Evolutionary conservation across 768 basidiomycete species (phyloP).

Genomic region (Phaeolepiota aurea): DNA sequence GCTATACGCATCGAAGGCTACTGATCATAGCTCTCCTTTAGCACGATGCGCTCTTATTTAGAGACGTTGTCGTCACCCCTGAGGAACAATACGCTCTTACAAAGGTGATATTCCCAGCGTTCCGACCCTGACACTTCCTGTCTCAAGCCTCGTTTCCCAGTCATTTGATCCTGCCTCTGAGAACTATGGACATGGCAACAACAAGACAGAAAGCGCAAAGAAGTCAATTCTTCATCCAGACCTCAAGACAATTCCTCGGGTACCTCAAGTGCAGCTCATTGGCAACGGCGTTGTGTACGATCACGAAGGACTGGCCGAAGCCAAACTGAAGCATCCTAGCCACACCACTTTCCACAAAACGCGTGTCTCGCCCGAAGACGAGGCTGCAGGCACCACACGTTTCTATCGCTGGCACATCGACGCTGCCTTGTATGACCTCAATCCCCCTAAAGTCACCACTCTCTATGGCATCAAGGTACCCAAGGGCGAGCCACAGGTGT

Average conservation of each 20-base stretch:
- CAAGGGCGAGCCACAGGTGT: conserved; percentile 47
- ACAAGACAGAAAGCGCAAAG: conserved; percentile 62
- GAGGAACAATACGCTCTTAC: conserved; percentile 81
- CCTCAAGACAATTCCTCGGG: conserved; percentile 78
- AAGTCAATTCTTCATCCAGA: conserved; percentile 81
- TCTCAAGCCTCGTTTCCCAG: conserved; percentile 21
- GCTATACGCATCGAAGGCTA: neutral
- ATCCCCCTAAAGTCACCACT: conserved; percentile 74
- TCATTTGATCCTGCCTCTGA: conserved; percentile 57
- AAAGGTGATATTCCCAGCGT: conserved; percentile 44
- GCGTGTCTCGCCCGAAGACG: conserved; percentile 60
- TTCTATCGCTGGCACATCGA: conserved; percentile 93
- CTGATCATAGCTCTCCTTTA: conserved; percentile 16
- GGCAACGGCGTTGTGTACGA: conserved; percentile 76
- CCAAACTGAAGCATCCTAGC: conserved; percentile 78
- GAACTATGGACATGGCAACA: conserved; percentile 79
- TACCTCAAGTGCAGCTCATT: conserved; percentile 85
- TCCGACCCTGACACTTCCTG: neutral
- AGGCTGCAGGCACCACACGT: conserved; percentile 60
- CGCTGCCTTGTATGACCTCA: conserved; percentile 68
- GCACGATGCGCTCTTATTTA: conserved; percentile 70
- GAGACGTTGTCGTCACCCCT: conserved; percentile 57
- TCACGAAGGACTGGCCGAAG: conserved; percentile 73
- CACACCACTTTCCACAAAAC: conserved; percentile 85
- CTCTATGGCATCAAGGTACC: conserved; percentile 74